These are phyloP conservation scores for Alternaria gansuensis DNA, from an alignment of 2,329 filamentous ascomycete genomes.

Conservation along the genomic window DNA sequence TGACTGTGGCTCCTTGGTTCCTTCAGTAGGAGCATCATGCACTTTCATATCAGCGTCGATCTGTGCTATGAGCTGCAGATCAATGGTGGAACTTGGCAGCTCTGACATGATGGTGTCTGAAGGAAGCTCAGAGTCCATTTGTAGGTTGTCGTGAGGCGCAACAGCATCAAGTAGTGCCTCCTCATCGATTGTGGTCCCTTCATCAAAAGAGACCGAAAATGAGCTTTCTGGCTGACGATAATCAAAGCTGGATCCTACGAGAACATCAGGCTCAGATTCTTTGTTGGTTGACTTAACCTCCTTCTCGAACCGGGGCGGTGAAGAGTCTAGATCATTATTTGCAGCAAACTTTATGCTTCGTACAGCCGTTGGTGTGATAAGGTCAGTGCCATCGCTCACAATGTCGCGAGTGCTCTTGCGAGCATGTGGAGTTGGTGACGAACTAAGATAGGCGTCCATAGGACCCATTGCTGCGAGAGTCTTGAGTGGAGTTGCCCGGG, in stretches of 20 bases:
- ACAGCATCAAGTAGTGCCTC: slow-evolving; percentile 31
- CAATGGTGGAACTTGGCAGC: slow-evolving; percentile 44
- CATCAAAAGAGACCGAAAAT: slow-evolving; percentile 41
- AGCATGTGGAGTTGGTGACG: slow-evolving; percentile 49
- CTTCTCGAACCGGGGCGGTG: slow-evolving; percentile 48
- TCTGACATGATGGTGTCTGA: slow-evolving; percentile 34
- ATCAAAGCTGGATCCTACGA: slow-evolving; percentile 34
- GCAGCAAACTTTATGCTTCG: slow-evolving; percentile 32
- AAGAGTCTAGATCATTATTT: slow-evolving; percentile 46
- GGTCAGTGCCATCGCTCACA: slow-evolving; percentile 37
- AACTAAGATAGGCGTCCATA: slow-evolving; percentile 49
- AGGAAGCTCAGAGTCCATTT: slow-evolving; percentile 6
- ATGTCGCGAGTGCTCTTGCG: slow-evolving; percentile 40
- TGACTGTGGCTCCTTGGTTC: slow-evolving; percentile 16
- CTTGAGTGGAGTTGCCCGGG: slow-evolving; percentile 41
- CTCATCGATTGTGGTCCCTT: slow-evolving; percentile 48
- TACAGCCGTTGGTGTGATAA: slow-evolving; percentile 42
- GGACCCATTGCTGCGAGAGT: slow-evolving; percentile 41
- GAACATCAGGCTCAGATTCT: slow-evolving; percentile 13
- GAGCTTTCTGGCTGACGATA: slow-evolving; percentile 28
- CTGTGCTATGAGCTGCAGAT: slow-evolving; percentile 48
- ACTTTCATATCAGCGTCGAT: slow-evolving; percentile 48
- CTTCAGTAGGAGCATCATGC: slow-evolving; percentile 21
- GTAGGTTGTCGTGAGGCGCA: slow-evolving; percentile 16
- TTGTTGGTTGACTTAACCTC: not conserved